These are phyloP conservation scores for Mycena floridula DNA, from an alignment of 768 basidiomycete genomes.

Conservation along the genomic window DNA sequence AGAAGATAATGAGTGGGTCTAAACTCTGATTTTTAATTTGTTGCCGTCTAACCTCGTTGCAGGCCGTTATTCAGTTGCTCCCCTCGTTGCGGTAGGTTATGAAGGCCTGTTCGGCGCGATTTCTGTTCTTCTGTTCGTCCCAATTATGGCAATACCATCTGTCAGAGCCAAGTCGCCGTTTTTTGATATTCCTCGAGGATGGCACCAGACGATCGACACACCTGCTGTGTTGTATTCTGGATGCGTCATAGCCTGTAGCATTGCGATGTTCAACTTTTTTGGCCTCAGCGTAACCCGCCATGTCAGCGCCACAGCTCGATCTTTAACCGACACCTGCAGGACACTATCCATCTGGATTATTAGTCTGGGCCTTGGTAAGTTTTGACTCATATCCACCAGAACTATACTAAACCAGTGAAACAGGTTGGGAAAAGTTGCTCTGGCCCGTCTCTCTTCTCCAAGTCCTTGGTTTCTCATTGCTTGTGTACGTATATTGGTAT, in stretches of 20 bases:
- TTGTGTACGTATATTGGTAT: constrained; percentile 67
- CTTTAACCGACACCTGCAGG: constrained; percentile 90
- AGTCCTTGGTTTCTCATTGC: constrained; percentile 75
- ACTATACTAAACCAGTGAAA: too few species aligned
- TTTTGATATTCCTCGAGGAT: constrained; percentile 89
- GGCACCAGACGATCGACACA: constrained; percentile 80
- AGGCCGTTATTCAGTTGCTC: constrained; percentile 74
- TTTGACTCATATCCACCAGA: too few species aligned
- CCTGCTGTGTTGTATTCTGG: constrained; percentile 64
- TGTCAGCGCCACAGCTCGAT: constrained; percentile 89
- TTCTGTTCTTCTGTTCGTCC: constrained; percentile 74
- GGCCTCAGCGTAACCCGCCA: constrained; percentile 89
- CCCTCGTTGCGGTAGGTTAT: constrained; percentile 88
- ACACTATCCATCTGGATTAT: constrained; percentile 96
- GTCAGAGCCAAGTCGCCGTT: constrained; percentile 58
- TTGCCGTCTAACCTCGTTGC: constrained; percentile 1
- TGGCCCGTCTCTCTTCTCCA: constrained; percentile 82
- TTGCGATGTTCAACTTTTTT: constrained; percentile 83
- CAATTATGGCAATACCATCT: constrained; percentile 68
- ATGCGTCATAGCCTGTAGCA: constrained; percentile 68
- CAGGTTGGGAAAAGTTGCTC: constrained; percentile 87
- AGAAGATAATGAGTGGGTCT: constrained; percentile 77
- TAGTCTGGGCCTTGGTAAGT: constrained; percentile 72
- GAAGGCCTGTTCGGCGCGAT: constrained; percentile 90
- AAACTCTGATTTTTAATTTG: constrained; percentile 1